phyloP scores from a whole-genome alignment of 73 alveolate genomes.

The Symbiodinium natans region DNA sequence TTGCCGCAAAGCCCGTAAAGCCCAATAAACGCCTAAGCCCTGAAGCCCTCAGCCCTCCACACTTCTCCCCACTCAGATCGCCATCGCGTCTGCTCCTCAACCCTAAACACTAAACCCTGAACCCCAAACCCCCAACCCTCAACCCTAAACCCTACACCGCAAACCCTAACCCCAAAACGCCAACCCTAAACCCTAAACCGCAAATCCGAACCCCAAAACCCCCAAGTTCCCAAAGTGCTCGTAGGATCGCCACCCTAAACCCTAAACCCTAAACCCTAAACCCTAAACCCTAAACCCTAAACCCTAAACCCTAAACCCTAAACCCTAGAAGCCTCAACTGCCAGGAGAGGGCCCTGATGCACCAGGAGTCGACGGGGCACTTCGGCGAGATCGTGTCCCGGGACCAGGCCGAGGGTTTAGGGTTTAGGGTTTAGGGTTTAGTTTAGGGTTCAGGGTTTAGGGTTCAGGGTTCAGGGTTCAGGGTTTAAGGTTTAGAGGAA shows the following conservation, averaged over 20 bases:
- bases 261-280: too few species aligned
- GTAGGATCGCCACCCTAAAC: neutral
- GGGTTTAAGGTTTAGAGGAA: neutral
- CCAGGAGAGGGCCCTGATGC: neutral
- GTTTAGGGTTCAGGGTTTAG: too few species aligned
- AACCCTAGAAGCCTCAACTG: too few species aligned
- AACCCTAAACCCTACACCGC: neutral
- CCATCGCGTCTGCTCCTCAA: too few species aligned
- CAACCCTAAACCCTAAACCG: neutral
- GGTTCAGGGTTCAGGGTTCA: neutral
- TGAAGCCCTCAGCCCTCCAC: too few species aligned
- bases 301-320: neutral
- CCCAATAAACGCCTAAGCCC: too few species aligned
- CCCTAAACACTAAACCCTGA: too few species aligned
- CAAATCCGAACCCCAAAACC: neutral
- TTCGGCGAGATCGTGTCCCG: slow-evolving; percentile 7
- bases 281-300: neutral
- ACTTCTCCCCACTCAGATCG: too few species aligned
- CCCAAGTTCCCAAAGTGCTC: neutral
- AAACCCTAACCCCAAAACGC: neutral
- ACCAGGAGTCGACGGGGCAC: neutral
- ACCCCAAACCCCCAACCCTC: neutral
- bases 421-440: too few species aligned
- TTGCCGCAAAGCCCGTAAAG: too few species aligned
- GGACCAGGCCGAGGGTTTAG: neutral